These are phyloP conservation scores for Ophiorrhiza pumila DNA, from an alignment of 257 asterid species.

Conservation along the genomic window DNA sequence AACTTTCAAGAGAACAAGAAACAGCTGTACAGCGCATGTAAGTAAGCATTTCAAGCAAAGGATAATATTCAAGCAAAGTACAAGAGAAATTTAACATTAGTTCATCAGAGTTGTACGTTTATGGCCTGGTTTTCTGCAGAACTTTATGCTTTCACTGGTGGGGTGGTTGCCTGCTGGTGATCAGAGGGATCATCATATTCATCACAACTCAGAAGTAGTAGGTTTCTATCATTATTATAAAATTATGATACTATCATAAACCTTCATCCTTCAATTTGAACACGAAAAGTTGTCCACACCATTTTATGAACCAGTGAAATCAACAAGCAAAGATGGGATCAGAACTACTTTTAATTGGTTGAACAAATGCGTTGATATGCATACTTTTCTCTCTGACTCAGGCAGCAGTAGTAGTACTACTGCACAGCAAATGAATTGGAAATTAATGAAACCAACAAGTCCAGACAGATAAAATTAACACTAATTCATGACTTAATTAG, in stretches of 20 bases:
- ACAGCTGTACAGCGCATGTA: neutral
- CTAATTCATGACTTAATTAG: no score
- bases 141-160: neutral
- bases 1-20: slow-evolving; percentile 2
- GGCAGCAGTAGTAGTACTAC: no score
- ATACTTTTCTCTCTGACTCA: no score
- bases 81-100: neutral
- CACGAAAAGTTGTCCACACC: neutral
- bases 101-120: neutral
- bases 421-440: no score
- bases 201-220: no score
- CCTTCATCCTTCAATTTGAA: neutral
- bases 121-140: neutral
- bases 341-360: neutral
- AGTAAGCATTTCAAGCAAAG: neutral
- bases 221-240: neutral
- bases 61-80: slow-evolving; percentile 12
- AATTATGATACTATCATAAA: neutral
- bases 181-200: neutral
- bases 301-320: neutral
- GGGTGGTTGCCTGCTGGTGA: slow-evolving; percentile 3
- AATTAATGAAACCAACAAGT: no score
- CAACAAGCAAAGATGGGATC: neutral
- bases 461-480: neutral
- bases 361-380: neutral